These are phyloP conservation scores for Salvia hispanica DNA, from an alignment of 257 asterid genomes.

Conservation along the genomic window DNA sequence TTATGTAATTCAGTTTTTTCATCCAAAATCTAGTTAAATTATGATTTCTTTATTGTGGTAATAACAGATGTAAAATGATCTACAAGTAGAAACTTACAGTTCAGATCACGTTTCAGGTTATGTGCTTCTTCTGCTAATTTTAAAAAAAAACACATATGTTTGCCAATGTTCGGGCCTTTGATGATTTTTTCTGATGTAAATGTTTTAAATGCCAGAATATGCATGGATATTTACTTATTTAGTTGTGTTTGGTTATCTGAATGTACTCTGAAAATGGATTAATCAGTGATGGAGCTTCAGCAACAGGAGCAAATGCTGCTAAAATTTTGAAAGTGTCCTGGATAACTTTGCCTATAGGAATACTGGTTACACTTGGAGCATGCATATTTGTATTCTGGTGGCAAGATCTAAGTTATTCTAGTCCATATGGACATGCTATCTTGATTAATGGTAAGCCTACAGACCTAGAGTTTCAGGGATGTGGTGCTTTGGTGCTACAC, in stretches of 20 bases:
- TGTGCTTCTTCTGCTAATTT: not conserved
- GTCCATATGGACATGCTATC: conserved; percentile 83
- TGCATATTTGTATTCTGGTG: conserved; percentile 79
- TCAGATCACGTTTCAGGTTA: conserved; percentile 11
- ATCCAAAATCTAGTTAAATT: not conserved
- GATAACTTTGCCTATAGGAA: conserved; percentile 81
- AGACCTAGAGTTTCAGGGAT: conserved; percentile 7
- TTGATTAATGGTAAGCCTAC: conserved; percentile 67
- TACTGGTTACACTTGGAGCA: conserved; percentile 57
- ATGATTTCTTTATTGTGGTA: conserved; percentile 5
- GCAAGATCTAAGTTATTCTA: conserved; percentile 71
- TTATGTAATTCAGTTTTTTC: not conserved
- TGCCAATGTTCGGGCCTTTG: conserved; percentile 7
- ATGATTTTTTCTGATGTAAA: conserved; percentile 23
- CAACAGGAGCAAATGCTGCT: conserved; percentile 54
- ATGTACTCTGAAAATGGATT: conserved; percentile 30
- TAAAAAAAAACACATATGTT: not conserved
- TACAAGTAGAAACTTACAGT: conserved; percentile 1
- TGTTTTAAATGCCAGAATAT: conserved; percentile 4
- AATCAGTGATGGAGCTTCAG: conserved; percentile 65
- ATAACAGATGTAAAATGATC: conserved; percentile 2
- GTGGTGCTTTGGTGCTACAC: not conserved
- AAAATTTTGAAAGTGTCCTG: conserved; percentile 88
- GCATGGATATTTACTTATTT: not conserved
- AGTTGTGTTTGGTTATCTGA: conserved; percentile 18